phyloP scores from a whole-genome alignment of 441 rosid genomes.

The Gossypium schwendimanii region DNA sequence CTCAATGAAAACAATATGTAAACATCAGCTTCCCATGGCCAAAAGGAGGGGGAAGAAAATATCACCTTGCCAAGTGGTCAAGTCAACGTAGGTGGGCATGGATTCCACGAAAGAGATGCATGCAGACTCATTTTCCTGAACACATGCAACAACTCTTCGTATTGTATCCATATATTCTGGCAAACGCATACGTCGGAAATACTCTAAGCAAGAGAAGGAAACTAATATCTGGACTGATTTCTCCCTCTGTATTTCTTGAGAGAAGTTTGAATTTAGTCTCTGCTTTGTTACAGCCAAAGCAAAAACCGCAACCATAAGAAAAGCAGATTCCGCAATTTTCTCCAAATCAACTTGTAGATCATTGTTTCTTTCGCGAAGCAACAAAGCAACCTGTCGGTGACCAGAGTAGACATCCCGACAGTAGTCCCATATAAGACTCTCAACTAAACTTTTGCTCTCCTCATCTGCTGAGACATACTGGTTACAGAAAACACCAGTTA shows the following conservation, averaged over 20 bases:
- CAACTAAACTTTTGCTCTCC: constrained; percentile 50
- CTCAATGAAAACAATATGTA: background rate
- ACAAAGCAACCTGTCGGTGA: constrained; percentile 56
- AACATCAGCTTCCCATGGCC: background rate
- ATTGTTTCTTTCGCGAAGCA: constrained; percentile 53
- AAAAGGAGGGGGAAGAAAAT: background rate
- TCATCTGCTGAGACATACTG: constrained; percentile 59
- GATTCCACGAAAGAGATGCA: constrained; percentile 68
- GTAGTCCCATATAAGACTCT: constrained; percentile 65
- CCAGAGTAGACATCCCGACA: constrained; percentile 66
- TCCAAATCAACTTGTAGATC: constrained; percentile 53
- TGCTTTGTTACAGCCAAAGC: constrained; percentile 68
- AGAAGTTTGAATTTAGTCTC: constrained; percentile 39
- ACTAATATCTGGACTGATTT: constrained; percentile 62
- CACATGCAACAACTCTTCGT: constrained; percentile 55
- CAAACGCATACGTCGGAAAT: constrained; percentile 71
- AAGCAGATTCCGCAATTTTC: constrained; percentile 82
- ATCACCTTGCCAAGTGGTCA: constrained; percentile 64
- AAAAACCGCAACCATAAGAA: constrained; percentile 82
- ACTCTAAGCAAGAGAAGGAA: constrained; percentile 75
- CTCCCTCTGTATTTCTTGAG: constrained; percentile 48
- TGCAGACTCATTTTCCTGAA: constrained; percentile 69
- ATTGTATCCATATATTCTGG: constrained; percentile 86
- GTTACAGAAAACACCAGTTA: constrained; percentile 69
- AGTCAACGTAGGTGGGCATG: constrained; percentile 56